A percentile compares a stretch with the other conserved stretches of the same genome.
Evolutionary conservation across 2,329 filamentous ascomycete genomes (phyloP).

Genomic region (Aureobasidium sp.): DNA sequence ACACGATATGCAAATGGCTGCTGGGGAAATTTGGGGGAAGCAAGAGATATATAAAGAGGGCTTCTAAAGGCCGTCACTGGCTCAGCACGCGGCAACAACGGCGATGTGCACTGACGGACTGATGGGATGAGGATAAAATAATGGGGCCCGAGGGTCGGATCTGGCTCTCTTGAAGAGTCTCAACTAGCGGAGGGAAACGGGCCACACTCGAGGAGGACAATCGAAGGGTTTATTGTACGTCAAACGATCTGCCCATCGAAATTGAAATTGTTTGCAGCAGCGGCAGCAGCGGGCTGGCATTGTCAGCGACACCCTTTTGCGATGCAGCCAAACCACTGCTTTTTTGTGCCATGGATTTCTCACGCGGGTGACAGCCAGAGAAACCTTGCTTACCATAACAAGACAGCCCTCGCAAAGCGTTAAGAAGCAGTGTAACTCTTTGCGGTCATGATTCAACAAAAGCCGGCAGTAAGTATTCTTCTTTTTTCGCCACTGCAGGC

Average conservation of each 20-base stretch:
- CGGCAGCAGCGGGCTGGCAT: slow-evolving; percentile 5
- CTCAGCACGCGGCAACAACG: slow-evolving; percentile 14
- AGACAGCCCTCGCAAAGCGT: background rate
- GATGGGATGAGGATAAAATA: slow-evolving; percentile 12
- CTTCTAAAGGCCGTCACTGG: slow-evolving; percentile 8
- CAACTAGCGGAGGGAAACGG: slow-evolving; percentile 16
- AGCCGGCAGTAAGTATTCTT: background rate
- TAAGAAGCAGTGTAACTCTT: background rate
- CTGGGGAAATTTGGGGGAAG: slow-evolving; percentile 10
- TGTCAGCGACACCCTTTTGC: slow-evolving; percentile 10
- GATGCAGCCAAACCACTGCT: slow-evolving; percentile 2
- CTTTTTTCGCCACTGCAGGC: background rate
- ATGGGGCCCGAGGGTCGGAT: slow-evolving; percentile 11
- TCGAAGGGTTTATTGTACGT: slow-evolving; percentile 16
- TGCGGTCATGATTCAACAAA: background rate
- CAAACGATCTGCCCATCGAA: slow-evolving; percentile 18
- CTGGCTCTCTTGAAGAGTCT: slow-evolving; percentile 6
- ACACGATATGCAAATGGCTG: slow-evolving; percentile 8
- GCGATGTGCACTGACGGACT: slow-evolving; percentile 13
- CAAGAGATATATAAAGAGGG: slow-evolving; percentile 13
- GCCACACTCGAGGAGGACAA: slow-evolving; percentile 2
- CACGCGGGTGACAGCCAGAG: background rate
- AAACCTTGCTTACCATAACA: slow-evolving; percentile 1
- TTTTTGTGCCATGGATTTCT: background rate
- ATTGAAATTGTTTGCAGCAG: slow-evolving; percentile 1